These are phyloP conservation scores for Eucalyptus cloeziana DNA, from an alignment of 345 rosid species.

Conservation along the genomic window DNA sequence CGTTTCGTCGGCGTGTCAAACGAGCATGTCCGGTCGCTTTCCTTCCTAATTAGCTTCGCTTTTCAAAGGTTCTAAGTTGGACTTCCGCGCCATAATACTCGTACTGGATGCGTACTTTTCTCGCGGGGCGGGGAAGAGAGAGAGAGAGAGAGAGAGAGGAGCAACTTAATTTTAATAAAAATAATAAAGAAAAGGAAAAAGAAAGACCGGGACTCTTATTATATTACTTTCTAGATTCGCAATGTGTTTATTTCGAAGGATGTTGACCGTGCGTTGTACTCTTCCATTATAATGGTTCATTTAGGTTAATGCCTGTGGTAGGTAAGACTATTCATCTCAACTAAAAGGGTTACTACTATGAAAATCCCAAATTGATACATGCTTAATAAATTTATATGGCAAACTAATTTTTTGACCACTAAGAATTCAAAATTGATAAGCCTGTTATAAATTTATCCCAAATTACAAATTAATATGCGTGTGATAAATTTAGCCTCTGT, in stretches of 20 bases:
- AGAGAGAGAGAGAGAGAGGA: background rate
- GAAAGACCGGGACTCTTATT: background rate
- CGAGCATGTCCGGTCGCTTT: background rate
- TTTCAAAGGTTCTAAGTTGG: background rate
- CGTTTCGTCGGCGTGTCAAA: background rate
- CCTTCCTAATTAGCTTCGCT: background rate
- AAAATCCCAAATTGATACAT: too few relatives aligned
- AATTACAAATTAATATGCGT: too few relatives aligned
- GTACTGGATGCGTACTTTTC: background rate
- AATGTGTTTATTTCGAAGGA: background rate
- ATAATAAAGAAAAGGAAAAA: background rate
- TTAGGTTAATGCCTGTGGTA: background rate
- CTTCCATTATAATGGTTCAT: too few relatives aligned
- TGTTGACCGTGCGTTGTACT: background rate
- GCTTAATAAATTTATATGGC: too few relatives aligned
- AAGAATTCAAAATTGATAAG: too few relatives aligned
- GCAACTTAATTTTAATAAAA: background rate
- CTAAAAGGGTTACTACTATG: too few relatives aligned
- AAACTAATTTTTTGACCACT: too few relatives aligned
- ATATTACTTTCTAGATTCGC: background rate
- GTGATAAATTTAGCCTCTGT: accelerated
- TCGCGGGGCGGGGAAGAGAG: background rate
- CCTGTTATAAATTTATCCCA: too few relatives aligned
- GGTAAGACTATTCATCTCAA: background rate
- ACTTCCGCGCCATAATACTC: background rate